Conservation (phyloP, 2,329 filamentous ascomycete species). For the Botrytis byssoidea region DNA sequence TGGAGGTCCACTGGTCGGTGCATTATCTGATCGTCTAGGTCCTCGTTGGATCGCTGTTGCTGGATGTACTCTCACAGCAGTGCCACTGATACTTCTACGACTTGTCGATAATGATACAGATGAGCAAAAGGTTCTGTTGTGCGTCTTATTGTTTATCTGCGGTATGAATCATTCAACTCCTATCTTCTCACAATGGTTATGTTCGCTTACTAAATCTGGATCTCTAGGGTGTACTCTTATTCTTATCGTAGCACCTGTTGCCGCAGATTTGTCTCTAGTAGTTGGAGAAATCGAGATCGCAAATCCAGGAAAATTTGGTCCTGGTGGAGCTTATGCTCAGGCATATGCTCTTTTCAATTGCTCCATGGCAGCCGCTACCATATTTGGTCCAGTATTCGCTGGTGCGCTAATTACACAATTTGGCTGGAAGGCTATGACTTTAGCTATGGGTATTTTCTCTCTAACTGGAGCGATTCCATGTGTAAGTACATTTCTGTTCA, state of each 20-base stretch:
- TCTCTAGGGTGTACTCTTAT: slow-evolving; percentile 44
- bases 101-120: slow-evolving; percentile 58
- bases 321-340: slow-evolving; percentile 56
- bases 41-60: slow-evolving; percentile 57
- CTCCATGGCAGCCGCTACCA: slow-evolving; percentile 49
- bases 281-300: slow-evolving; percentile 54
- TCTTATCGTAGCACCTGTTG: slow-evolving; percentile 59
- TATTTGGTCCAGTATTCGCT: slow-evolving; percentile 51
- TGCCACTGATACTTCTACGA: slow-evolving; percentile 61
- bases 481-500: slow-evolving; percentile 56
- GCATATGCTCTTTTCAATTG: slow-evolving; percentile 56
- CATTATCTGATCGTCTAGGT: slow-evolving; percentile 51
- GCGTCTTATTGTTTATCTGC: slow-evolving; percentile 56
- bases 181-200: background rate
- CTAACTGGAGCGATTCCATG: slow-evolving; percentile 51
- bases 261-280: slow-evolving; percentile 64
- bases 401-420: slow-evolving; percentile 47
- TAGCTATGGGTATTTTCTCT: slow-evolving; percentile 45
- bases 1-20: slow-evolving; percentile 55
- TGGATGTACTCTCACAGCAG: slow-evolving; percentile 56
- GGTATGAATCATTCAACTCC: slow-evolving; percentile 42
- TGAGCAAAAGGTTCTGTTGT: slow-evolving; percentile 62
- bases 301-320: slow-evolving; percentile 50
- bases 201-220: slow-evolving; percentile 26
- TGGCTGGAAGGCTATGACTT: slow-evolving; percentile 53